Conservation (phyloP, 208 protist genomes). For the Leishmania amazonensis region DNA sequence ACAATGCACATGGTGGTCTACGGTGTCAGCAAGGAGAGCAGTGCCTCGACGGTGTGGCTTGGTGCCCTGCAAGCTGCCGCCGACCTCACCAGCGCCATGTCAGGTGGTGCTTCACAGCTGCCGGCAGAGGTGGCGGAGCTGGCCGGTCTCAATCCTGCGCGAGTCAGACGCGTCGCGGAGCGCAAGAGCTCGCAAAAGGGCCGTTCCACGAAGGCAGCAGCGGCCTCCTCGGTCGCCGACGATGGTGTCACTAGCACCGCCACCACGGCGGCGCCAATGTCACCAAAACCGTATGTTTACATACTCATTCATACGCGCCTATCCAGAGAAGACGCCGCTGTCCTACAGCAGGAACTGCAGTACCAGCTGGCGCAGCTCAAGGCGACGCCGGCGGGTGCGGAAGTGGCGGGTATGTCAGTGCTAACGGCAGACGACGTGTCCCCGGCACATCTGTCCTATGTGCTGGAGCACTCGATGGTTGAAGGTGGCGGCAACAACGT, state of each 20-base stretch:
- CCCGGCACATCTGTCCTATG: constrained; percentile 18
- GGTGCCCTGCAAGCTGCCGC: constrained; percentile 28
- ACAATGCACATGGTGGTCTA: constrained; percentile 34
- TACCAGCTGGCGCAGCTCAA: constrained; percentile 25
- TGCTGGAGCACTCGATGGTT: constrained; percentile 15
- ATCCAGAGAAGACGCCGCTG: constrained; percentile 20
- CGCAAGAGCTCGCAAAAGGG: too few species aligned
- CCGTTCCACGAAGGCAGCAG: not conserved
- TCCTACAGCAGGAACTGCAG: constrained; percentile 30
- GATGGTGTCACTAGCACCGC: not conserved
- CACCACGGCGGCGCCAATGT: not conserved
- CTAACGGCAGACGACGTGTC: constrained; percentile 25
- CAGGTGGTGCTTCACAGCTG: constrained; percentile 14
- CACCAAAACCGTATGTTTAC: constrained; percentile 11
- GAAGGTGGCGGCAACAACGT: not conserved
- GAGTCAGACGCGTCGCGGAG: not conserved
- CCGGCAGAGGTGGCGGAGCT: constrained; percentile 17
- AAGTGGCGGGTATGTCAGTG: constrained; percentile 23
- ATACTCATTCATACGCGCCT: constrained; percentile 32
- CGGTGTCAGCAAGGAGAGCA: constrained; percentile 20
- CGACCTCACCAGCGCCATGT: constrained; percentile 13
- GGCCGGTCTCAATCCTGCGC: not conserved
- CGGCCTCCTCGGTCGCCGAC: not conserved
- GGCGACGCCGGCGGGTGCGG: constrained; percentile 14
- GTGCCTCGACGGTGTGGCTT: constrained; percentile 18